A percentile compares a stretch with the other conserved stretches of the same genome.
Evolutionary conservation across 257 asterid species (phyloP).

Genomic region (Penstemon davidsonii): DNA sequence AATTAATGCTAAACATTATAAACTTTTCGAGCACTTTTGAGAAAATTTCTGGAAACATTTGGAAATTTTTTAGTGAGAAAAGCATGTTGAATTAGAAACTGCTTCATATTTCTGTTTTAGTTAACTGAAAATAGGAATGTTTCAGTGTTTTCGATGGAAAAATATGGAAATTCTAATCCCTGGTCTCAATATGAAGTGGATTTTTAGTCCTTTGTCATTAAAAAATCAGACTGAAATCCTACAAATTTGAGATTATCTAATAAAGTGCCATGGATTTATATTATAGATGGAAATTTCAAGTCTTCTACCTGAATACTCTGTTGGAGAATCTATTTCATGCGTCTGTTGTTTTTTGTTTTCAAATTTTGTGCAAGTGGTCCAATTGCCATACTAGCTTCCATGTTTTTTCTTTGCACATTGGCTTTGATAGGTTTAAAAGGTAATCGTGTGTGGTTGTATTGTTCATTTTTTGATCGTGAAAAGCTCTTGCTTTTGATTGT

Average conservation of each 20-base stretch:
- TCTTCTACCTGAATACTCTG: not conserved
- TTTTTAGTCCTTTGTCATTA: not conserved
- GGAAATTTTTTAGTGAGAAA: too few species aligned
- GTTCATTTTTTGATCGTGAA: not conserved
- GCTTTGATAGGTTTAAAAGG: not conserved
- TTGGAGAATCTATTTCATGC: not conserved
- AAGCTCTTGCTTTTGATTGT: not conserved
- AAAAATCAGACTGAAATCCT: too few species aligned
- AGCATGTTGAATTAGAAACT: too few species aligned
- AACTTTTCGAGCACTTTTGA: too few species aligned
- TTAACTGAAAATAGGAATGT: too few species aligned
- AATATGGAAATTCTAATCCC: too few species aligned
- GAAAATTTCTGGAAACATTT: too few species aligned
- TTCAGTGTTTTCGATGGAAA: too few species aligned
- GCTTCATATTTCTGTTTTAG: too few species aligned
- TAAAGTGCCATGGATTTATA: not conserved
- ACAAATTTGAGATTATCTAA: not conserved
- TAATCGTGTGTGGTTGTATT: not conserved
- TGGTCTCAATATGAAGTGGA: not conserved
- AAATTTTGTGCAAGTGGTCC: not conserved
- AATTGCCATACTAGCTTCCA: not conserved
- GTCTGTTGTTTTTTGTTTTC: not conserved
- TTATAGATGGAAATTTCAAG: not conserved
- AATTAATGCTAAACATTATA: not conserved
- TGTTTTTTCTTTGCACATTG: not conserved